Percentiles rank a stretch among this genome's conserved stretches.
Conservation (phyloP, 139 green algal species). For the Asterochloris sp. region DNA sequence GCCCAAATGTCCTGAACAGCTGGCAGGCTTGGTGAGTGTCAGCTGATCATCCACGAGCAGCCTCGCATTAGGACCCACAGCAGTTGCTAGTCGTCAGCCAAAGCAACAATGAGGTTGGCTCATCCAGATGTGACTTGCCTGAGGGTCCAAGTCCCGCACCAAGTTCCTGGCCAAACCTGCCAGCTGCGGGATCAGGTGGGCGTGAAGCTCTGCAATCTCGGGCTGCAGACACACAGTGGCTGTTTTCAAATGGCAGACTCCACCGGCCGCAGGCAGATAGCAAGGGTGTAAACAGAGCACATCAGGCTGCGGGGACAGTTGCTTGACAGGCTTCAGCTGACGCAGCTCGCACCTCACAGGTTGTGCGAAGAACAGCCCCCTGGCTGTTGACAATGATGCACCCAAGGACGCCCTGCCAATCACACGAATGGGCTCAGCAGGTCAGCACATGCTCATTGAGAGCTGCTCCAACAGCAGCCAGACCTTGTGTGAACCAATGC, state of each 20-base stretch:
- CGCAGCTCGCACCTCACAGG: conserved; percentile 32
- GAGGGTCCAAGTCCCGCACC: conserved; percentile 70
- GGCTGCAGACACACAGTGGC: conserved; percentile 36
- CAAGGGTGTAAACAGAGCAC: no score
- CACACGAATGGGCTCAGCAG: background rate
- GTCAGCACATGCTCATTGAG: background rate
- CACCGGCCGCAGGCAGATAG: background rate
- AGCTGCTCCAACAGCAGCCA: background rate
- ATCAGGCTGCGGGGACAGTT: no score
- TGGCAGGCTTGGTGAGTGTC: no score
- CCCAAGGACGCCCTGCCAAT: conserved; percentile 44
- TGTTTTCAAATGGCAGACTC: background rate
- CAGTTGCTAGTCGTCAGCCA: no score
- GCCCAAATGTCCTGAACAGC: no score
- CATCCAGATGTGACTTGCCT: conserved; percentile 29
- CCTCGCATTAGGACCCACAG: no score
- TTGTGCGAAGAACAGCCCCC: conserved; percentile 39
- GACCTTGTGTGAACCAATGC: conserved; percentile 15
- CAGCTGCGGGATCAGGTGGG: conserved; percentile 63
- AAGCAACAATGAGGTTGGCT: background rate
- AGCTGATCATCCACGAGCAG: no score
- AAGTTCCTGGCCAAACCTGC: conserved; percentile 58
- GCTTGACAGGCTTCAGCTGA: no score
- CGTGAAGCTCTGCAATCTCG: conserved; percentile 58
- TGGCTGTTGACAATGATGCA: conserved; percentile 48